Conservation (phyloP, 805 yeast genomes). For the Scheffersomyces stipitis region DNA sequence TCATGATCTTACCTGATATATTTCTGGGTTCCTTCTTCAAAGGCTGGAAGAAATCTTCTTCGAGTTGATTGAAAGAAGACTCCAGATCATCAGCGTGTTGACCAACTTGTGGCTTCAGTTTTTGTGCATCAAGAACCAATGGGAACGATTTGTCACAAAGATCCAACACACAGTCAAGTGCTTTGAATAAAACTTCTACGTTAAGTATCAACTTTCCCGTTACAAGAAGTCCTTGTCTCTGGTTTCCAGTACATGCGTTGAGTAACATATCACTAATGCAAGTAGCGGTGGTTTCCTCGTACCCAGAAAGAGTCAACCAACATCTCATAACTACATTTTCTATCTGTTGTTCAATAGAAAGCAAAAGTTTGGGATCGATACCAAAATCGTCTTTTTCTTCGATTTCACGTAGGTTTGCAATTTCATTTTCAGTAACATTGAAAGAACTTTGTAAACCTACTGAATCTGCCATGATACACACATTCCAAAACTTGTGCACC, state of each 20-base stretch:
- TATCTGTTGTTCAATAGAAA: conserved; percentile 61
- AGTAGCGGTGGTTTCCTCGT: conserved; percentile 87
- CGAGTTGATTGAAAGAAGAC: conserved; percentile 8
- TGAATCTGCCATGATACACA: conserved; percentile 62
- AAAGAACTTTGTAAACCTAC: conserved; percentile 43
- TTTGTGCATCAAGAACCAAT: not conserved
- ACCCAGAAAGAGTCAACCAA: conserved; percentile 85
- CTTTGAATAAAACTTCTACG: conserved; percentile 73
- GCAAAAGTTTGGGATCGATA: conserved; percentile 45
- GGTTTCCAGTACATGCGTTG: conserved; percentile 72
- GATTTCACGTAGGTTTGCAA: conserved; percentile 9
- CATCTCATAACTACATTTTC: conserved; percentile 60
- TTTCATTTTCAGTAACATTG: conserved; percentile 8
- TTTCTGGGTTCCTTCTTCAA: conserved; percentile 73
- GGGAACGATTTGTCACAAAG: conserved; percentile 14
- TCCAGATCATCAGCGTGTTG: conserved; percentile 11
- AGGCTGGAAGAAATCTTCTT: conserved; percentile 32
- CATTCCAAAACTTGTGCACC: conserved; percentile 97
- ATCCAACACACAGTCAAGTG: conserved; percentile 55
- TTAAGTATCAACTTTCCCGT: conserved; percentile 72
- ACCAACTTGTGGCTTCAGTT: conserved; percentile 8
- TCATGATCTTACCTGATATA: conserved; percentile 85
- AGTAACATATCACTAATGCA: conserved; percentile 91
- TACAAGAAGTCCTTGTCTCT: conserved; percentile 61
- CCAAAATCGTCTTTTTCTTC: conserved; percentile 22